Conservation (phyloP, 805 yeast species). For the Saturnispora serradocipensis region DNA sequence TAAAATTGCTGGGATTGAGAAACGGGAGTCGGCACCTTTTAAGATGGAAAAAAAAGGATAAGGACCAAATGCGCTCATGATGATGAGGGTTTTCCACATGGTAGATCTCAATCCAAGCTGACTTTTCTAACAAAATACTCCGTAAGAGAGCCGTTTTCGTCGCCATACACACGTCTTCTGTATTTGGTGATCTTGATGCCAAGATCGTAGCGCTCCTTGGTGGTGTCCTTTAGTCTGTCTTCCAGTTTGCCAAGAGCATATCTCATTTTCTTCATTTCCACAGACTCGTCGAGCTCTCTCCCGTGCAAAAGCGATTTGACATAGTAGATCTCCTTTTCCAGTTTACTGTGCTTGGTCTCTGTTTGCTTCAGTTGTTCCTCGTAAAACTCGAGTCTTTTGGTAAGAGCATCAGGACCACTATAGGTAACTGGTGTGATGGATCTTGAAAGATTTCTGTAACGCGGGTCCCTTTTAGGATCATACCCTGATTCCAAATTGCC, state of each 20-base stretch:
- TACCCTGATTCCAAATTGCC: neutral
- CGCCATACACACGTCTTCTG: constrained; percentile 23
- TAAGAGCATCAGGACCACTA: constrained; percentile 9
- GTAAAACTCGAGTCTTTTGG: constrained; percentile 14
- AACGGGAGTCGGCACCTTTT: neutral
- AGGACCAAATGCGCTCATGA: neutral
- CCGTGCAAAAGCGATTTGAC: constrained; percentile 18
- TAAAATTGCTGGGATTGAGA: neutral
- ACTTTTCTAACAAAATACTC: constrained; percentile 51
- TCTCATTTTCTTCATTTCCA: constrained; percentile 21
- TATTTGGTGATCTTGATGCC: constrained; percentile 23
- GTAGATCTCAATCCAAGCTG: constrained; percentile 17
- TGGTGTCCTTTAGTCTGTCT: constrained; percentile 21
- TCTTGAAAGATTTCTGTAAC: constrained; percentile 4
- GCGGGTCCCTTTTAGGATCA: neutral
- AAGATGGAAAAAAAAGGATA: neutral
- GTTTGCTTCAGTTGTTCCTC: constrained; percentile 14
- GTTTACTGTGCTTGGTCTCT: constrained; percentile 19
- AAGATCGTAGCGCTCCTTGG: constrained; percentile 25
- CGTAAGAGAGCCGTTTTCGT: constrained; percentile 32
- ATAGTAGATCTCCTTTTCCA: constrained; percentile 25
- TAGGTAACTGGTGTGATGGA: constrained; percentile 8
- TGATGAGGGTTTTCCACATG: neutral
- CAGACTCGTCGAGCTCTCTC: constrained; percentile 12
- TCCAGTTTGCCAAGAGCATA: constrained; percentile 23